A percentile compares a stretch with the other conserved stretches of the same genome.
Conservation (phyloP, 2,329 filamentous ascomycete genomes). For the Penicillium polonicum region DNA sequence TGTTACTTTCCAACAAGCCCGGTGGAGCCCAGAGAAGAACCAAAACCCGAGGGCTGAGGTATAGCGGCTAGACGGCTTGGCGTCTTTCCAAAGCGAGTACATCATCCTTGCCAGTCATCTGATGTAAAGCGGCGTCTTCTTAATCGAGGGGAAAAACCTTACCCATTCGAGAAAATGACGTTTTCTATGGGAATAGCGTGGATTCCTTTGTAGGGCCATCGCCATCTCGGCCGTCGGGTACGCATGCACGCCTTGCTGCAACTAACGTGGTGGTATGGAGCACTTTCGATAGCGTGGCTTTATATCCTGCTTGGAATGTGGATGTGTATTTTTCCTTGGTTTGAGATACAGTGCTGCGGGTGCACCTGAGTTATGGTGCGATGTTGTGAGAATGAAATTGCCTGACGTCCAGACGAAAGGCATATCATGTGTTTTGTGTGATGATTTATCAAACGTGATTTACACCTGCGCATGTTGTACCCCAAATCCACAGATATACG, state of each 20-base stretch:
- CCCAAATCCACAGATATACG: neutral
- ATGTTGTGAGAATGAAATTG: neutral
- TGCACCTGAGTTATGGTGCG: neutral
- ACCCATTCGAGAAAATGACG: neutral
- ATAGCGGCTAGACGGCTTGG: slow-evolving; percentile 8
- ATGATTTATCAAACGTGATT: neutral
- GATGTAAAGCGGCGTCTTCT: neutral
- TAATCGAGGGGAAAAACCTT: neutral
- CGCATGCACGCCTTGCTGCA: slow-evolving; percentile 15
- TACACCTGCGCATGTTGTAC: neutral
- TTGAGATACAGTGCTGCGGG: neutral
- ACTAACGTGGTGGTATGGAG: slow-evolving; percentile 1
- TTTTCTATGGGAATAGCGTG: neutral
- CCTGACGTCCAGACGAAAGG: neutral
- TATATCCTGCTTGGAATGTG: neutral
- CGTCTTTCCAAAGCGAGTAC: neutral
- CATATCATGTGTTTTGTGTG: no score
- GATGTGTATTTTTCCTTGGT: neutral
- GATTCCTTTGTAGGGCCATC: slow-evolving; percentile 11
- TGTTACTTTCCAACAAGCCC: slow-evolving; percentile 1
- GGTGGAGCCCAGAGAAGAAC: neutral
- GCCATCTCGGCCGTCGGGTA: slow-evolving; percentile 23
- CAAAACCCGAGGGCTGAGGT: neutral
- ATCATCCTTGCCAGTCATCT: slow-evolving; percentile 14
- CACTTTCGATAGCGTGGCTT: neutral